Percentiles rank a stretch among this genome's conserved stretches.
phyloP scores from a whole-genome alignment of 2,329 filamentous ascomycete genomes.

The Claviceps pusilla region DNA sequence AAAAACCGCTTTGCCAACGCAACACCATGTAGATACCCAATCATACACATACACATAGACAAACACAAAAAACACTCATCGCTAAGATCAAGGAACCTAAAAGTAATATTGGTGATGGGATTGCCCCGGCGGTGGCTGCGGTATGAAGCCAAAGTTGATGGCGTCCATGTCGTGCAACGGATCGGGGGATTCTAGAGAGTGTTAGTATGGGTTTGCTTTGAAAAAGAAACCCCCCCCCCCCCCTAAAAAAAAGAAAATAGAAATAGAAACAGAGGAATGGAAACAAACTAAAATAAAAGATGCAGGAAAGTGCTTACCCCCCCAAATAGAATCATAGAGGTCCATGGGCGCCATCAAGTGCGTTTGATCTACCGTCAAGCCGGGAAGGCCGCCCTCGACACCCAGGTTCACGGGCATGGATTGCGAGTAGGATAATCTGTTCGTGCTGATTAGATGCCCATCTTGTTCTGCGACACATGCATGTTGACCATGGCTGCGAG shows the following conservation, averaged over 20 bases:
- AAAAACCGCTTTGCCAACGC: neutral
- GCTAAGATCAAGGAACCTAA: slow-evolving; percentile 12
- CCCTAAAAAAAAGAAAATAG: neutral
- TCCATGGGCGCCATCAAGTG: slow-evolving; percentile 53
- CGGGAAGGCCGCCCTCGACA: slow-evolving; percentile 31
- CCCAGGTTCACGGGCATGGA: slow-evolving; percentile 21
- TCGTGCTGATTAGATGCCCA: slow-evolving; percentile 6
- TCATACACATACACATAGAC: neutral
- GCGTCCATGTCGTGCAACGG: slow-evolving; percentile 40
- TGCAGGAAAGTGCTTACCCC: slow-evolving; percentile 30
- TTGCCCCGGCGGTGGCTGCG: slow-evolving; percentile 43
- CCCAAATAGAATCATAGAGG: slow-evolving; percentile 53
- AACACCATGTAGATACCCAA: neutral
- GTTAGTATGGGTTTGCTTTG: neutral
- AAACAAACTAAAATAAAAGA: neutral
- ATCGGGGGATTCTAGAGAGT: slow-evolving; percentile 39
- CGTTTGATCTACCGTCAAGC: slow-evolving; percentile 40
- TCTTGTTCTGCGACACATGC: neutral
- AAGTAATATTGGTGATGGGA: slow-evolving; percentile 45
- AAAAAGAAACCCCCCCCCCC: too few species aligned
- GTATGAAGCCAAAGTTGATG: slow-evolving; percentile 46
- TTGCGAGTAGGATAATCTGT: slow-evolving; percentile 22
- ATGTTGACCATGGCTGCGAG: too few species aligned
- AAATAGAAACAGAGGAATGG: neutral
- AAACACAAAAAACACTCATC: neutral